Conservation (phyloP, 331 rosid species). For the Spiraea crenata region DNA sequence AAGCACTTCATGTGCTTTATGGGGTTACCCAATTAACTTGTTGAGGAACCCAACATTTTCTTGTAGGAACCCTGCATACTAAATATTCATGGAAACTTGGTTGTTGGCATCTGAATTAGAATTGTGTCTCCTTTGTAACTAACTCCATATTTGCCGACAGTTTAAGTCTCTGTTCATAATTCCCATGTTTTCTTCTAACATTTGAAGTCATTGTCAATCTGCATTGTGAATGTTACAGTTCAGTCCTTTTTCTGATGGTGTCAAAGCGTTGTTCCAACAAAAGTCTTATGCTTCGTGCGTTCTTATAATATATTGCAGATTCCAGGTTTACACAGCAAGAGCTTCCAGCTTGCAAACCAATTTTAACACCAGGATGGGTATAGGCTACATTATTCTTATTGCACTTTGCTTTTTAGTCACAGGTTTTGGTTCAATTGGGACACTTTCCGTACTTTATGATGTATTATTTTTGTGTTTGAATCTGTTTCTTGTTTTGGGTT, state of each 20-base stretch:
- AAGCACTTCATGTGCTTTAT: neutral
- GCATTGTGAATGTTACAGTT: neutral
- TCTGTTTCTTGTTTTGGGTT: neutral
- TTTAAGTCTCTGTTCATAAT: neutral
- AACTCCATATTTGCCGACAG: neutral
- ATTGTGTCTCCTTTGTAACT: neutral
- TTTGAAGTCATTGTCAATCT: neutral
- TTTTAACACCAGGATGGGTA: conserved; percentile 90
- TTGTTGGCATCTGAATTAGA: neutral
- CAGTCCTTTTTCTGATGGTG: neutral
- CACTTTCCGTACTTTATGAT: neutral
- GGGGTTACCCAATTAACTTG: neutral
- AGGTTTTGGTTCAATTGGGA: neutral
- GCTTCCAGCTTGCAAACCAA: conserved; percentile 88
- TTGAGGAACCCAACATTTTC: neutral
- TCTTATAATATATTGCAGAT: conserved; percentile 43
- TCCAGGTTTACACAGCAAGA: conserved; percentile 84
- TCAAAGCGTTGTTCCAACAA: neutral
- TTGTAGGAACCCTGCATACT: neutral
- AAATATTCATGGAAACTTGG: neutral
- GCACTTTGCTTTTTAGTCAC: neutral
- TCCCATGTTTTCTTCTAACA: neutral
- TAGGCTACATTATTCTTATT: neutral
- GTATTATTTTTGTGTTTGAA: neutral
- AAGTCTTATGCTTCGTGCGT: conserved; percentile 1